Percentiles rank a stretch among this genome's conserved stretches.
Evolutionary conservation across 2,329 filamentous ascomycete species (phyloP).

Genomic region (Teratosphaeria pseudoeucalypti): DNA sequence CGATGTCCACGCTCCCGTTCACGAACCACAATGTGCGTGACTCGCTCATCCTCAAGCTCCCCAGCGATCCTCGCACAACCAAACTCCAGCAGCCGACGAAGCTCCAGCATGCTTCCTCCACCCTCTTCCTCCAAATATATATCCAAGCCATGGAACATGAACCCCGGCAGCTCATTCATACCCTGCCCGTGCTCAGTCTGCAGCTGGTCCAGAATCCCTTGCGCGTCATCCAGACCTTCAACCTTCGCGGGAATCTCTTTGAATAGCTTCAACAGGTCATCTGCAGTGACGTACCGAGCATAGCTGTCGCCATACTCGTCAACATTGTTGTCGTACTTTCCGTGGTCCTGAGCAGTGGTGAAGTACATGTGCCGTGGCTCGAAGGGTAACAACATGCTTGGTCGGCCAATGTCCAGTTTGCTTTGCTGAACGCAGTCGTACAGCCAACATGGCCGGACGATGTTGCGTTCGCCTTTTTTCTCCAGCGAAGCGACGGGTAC

Average conservation of each 20-base stretch:
- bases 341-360: slow-evolving; percentile 46
- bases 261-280: slow-evolving; percentile 50
- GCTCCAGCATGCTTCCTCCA: background rate
- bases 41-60: slow-evolving; percentile 38
- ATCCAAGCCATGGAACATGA: slow-evolving; percentile 41
- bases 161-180: slow-evolving; percentile 40
- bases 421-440: slow-evolving; percentile 63
- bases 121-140: slow-evolving; percentile 36
- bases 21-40: slow-evolving; percentile 62
- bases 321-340: slow-evolving; percentile 49
- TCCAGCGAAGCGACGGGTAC: slow-evolving; percentile 77
- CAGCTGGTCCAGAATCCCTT: slow-evolving; percentile 46
- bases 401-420: slow-evolving; percentile 41
- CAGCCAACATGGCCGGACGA: slow-evolving; percentile 74
- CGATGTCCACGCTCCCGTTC: slow-evolving; percentile 35
- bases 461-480: slow-evolving; percentile 58
- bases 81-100: slow-evolving; percentile 43
- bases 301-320: slow-evolving; percentile 81
- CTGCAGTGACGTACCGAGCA: slow-evolving; percentile 53
- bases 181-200: slow-evolving; percentile 45
- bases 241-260: slow-evolving; percentile 43
- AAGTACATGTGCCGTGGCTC: slow-evolving; percentile 64
- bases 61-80: slow-evolving; percentile 50
- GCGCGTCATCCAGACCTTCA: slow-evolving; percentile 34
- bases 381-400: slow-evolving; percentile 53